Evolutionary conservation across 2,329 filamentous ascomycete genomes (phyloP), one percentile per base, ranked within the genome.

Genomic region (Ceratocystis harringtonii): DNA sequence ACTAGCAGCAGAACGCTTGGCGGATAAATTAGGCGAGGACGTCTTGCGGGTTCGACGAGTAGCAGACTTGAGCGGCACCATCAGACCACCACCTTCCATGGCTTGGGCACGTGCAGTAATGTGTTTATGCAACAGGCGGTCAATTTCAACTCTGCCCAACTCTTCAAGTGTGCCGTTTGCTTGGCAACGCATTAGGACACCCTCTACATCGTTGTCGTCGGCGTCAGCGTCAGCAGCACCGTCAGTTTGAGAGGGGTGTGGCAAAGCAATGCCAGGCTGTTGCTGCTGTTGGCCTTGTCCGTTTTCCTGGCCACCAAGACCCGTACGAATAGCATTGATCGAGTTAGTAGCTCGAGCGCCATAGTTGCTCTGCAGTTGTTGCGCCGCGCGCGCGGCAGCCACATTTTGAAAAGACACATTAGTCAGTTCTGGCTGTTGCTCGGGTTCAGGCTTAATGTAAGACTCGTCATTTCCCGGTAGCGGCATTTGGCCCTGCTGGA

Each of bases 11-110:
- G 81, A 64, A 17, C 32, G 30, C 3, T 52, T 30, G n/a, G 44
- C 44, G 3, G 25, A 17, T n/a, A 12, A 8, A 5, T 30, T 30
- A 19, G 57, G 28, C 30, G 43, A 57, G 19, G 19, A 28, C 48
- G 30, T 32, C 44, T 64, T 62, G 30, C 28, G 55, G 57, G 58
- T 64, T n/a, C 64, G 61, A 22, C 65, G 78, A 5, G 74, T 74
- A 12, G 81, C 80, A 69, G 85, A 78, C 69, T 81, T 79, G 10
- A 91, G 78, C 1, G 89, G 86, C 19, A 91, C 74, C 87, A 92
- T 90, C 66, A 92, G 76, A 6, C 89, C 84, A 57, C 84, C 89
- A 61, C 85, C 89, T 72, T 92, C 86, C 78, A 90, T 86, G 69
- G 79, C 78, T 72, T 82, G 84, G 7, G 85, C 85, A 69, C 81